phyloP scores from a whole-genome alignment of 139 green algal genomes.

The Microglena sp. region DNA sequence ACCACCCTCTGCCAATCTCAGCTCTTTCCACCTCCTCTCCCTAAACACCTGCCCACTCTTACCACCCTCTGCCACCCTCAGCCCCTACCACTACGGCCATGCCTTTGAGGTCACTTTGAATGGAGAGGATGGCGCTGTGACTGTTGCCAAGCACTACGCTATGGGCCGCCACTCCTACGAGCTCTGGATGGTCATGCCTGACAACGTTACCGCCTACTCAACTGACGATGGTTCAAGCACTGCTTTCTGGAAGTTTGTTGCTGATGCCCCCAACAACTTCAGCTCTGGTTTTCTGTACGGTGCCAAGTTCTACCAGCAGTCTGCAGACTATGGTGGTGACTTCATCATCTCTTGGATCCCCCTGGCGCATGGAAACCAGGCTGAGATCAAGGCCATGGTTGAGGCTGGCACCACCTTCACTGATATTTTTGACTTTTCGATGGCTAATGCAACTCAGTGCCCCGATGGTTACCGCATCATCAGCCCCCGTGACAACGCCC shows the following conservation, averaged over 20 bases:
- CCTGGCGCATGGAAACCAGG: constrained; percentile 11
- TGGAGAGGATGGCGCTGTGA: neutral
- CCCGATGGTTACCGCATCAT: constrained; percentile 27
- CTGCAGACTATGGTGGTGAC: neutral
- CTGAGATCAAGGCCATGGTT: constrained; percentile 7
- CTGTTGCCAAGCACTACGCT: constrained; percentile 15
- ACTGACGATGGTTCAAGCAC: constrained; percentile 17
- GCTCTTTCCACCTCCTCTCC: too few species aligned
- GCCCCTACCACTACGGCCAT: constrained; percentile 31
- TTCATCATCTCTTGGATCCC: constrained; percentile 15
- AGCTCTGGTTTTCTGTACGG: constrained; percentile 28
- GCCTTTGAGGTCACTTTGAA: constrained; percentile 17
- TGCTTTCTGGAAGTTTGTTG: constrained; percentile 27
- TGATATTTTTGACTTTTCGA: constrained; percentile 34
- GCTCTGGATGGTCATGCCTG: constrained; percentile 18
- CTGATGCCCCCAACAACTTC: constrained; percentile 18
- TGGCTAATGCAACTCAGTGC: constrained; percentile 13
- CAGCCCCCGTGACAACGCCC: constrained; percentile 10
- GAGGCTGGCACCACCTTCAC: constrained; percentile 18
- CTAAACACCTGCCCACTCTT: neutral
- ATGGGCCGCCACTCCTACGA: constrained; percentile 24
- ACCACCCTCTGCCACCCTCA: too few species aligned
- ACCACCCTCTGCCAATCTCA: too few species aligned
- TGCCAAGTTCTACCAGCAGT: constrained; percentile 15
- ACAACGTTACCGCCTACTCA: constrained; percentile 23